Evolutionary conservation across 495 filamentous ascomycete species (phyloP).

Genomic region (Hyaloscypha finlandica): DNA sequence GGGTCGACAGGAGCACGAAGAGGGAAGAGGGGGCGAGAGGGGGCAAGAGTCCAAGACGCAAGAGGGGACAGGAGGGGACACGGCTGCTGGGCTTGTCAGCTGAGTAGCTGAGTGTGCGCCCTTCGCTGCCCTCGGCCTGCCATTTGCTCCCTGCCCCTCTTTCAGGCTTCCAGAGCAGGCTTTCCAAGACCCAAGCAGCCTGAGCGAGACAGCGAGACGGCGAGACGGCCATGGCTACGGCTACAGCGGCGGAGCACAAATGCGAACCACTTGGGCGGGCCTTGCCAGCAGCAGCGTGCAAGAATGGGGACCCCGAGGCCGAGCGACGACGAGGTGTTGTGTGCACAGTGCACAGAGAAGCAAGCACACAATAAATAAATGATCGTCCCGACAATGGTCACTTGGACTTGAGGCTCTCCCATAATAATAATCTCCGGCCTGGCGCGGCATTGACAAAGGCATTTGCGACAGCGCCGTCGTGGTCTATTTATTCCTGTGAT

Average conservation of each 20-base stretch:
- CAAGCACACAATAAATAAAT: background rate
- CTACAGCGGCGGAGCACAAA: background rate
- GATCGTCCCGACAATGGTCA: background rate
- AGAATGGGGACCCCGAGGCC: background rate
- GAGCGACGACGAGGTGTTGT: background rate
- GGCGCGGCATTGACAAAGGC: constrained; percentile 5
- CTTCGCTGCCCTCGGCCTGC: background rate
- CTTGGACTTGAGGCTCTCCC: background rate
- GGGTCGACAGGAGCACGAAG: constrained; percentile 6
- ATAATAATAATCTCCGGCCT: background rate
- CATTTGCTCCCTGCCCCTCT: constrained; percentile 11
- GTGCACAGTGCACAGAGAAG: background rate
- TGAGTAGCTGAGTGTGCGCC: constrained; percentile 18
- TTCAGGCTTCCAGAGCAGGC: constrained; percentile 31
- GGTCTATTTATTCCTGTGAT: constrained; percentile 10
- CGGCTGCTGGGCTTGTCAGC: constrained; percentile 10
- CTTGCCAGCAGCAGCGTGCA: background rate
- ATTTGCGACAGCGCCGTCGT: background rate
- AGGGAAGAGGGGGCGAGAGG: constrained; percentile 6
- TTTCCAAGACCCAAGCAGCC: background rate
- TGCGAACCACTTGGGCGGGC: background rate
- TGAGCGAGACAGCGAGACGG: background rate
- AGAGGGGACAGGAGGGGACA: background rate
- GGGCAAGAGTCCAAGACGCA: too few relatives aligned
- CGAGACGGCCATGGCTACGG: background rate